Evolutionary conservation across 2,329 filamentous ascomycete genomes (phyloP).

Genomic region (Fusarium secorum): DNA sequence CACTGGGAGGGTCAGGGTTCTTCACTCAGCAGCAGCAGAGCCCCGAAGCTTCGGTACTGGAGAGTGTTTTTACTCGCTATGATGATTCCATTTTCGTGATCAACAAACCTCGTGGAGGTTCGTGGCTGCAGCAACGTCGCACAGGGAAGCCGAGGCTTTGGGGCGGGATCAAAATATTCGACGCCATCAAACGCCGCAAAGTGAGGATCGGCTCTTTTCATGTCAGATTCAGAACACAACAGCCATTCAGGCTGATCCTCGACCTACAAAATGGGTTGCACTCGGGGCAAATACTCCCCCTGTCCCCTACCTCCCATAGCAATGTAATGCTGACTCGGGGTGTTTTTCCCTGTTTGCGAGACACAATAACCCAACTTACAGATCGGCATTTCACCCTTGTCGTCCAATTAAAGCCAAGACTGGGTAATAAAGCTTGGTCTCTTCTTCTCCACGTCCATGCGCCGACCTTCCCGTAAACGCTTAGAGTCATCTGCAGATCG

Average conservation of each 20-base stretch:
- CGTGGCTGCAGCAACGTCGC: background rate
- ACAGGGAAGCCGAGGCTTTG: background rate
- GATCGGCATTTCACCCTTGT: constrained; percentile 22
- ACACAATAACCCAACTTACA: background rate
- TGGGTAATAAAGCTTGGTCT: constrained; percentile 16
- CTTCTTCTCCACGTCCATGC: constrained; percentile 8
- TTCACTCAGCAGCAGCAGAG: background rate
- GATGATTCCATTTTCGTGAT: constrained; percentile 8
- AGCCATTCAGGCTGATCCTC: constrained; percentile 14
- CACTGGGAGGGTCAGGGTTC: background rate
- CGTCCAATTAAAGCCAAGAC: constrained; percentile 23
- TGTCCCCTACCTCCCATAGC: background rate
- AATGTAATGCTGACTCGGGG: constrained; percentile 1
- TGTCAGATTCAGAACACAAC: constrained; percentile 5
- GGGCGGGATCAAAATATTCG: background rate
- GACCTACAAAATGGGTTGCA: constrained; percentile 11
- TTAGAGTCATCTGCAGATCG: constrained; percentile 29
- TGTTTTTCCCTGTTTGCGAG: constrained; percentile 14
- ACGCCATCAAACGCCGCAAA: background rate
- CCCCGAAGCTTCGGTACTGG: background rate
- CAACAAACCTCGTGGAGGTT: background rate
- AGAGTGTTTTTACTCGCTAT: background rate
- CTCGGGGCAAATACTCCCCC: background rate
- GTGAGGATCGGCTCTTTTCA: constrained; percentile 3
- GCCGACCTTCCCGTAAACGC: constrained; percentile 30